Percentiles rank a stretch among this genome's conserved stretches.
These are phyloP conservation scores for Magnaporthiopsis rhizophila DNA, from an alignment of 2,329 filamentous ascomycete species.

Conservation along the genomic window DNA sequence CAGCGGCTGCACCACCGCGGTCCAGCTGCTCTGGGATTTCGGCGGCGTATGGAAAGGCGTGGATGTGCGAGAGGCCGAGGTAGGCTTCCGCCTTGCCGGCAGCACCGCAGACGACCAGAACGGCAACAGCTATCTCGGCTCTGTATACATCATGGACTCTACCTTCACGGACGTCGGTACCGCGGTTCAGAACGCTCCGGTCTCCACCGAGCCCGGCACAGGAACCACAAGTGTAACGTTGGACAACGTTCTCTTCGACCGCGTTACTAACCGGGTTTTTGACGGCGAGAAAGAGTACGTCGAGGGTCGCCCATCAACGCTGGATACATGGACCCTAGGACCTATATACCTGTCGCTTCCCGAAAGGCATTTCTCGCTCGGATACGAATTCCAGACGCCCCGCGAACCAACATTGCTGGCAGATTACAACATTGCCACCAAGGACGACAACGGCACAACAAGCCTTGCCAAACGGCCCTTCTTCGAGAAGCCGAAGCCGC, in stretches of 20 bases:
- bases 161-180: conserved; percentile 18
- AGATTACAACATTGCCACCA: background rate
- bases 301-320: conserved; percentile 81
- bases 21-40: conserved; percentile 11
- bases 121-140: conserved; percentile 15
- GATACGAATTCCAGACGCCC: conserved; percentile 4
- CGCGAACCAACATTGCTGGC: conserved; percentile 4
- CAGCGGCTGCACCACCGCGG: conserved; percentile 10
- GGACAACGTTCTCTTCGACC: conserved; percentile 6
- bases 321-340: conserved; percentile 6
- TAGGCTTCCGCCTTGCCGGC: conserved; percentile 6
- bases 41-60: conserved; percentile 11
- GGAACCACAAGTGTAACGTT: conserved; percentile 5
- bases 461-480: conserved; percentile 5
- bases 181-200: conserved; percentile 1
- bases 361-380: conserved; percentile 1
- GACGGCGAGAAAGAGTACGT: conserved; percentile 98
- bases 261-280: conserved; percentile 48
- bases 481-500: conserved; percentile 41
- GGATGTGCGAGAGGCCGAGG: background rate
- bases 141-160: conserved; percentile 38
- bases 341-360: conserved; percentile 1
- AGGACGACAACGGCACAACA: background rate
- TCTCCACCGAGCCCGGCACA: background rate
- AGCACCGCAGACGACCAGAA: background rate